A percentile compares a stretch with the other conserved stretches of the same genome.
Evolutionary conservation across 1,284 basidiomycete genomes (phyloP).

Genomic region (Pseudozyma hubeiensis): DNA sequence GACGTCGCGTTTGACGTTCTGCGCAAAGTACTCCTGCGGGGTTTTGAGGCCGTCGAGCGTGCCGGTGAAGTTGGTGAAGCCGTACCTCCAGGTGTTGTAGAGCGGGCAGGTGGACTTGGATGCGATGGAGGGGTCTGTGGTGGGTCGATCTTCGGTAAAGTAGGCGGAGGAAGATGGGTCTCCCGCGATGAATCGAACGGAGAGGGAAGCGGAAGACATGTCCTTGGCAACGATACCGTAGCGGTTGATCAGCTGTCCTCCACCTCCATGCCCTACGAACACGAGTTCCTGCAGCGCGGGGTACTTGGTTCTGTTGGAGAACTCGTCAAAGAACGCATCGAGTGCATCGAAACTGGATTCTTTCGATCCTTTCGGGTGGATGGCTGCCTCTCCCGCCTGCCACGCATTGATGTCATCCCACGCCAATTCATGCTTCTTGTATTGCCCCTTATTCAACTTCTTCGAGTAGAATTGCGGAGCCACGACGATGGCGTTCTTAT

Average conservation of each 20-base stretch:
- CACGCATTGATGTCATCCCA: slow-evolving; percentile 65
- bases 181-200: slow-evolving; percentile 61
- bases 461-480: slow-evolving; percentile 63
- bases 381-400: slow-evolving; percentile 62
- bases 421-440: slow-evolving; percentile 52
- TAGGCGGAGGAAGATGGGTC: slow-evolving; percentile 61
- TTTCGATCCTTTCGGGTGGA: slow-evolving; percentile 51
- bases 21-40: slow-evolving; percentile 56
- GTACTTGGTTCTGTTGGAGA: slow-evolving; percentile 50
- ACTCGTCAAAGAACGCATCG: slow-evolving; percentile 58
- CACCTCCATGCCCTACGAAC: slow-evolving; percentile 67
- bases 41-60: slow-evolving; percentile 46
- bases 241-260: slow-evolving; percentile 63
- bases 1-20: slow-evolving; percentile 60
- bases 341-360: slow-evolving; percentile 62
- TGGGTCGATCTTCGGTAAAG: slow-evolving; percentile 62
- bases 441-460: slow-evolving; percentile 58
- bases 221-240: slow-evolving; percentile 62
- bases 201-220: slow-evolving; percentile 17
- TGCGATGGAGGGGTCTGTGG: slow-evolving; percentile 46
- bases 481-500: slow-evolving; percentile 52
- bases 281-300: slow-evolving; percentile 60
- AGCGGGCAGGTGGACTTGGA: slow-evolving; percentile 41
- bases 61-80: slow-evolving; percentile 60
- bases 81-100: slow-evolving; percentile 67